Base-by-base conservation (phyloP, 1,284 basidiomycete genomes). In the Rhizoctonia solani region DNA sequence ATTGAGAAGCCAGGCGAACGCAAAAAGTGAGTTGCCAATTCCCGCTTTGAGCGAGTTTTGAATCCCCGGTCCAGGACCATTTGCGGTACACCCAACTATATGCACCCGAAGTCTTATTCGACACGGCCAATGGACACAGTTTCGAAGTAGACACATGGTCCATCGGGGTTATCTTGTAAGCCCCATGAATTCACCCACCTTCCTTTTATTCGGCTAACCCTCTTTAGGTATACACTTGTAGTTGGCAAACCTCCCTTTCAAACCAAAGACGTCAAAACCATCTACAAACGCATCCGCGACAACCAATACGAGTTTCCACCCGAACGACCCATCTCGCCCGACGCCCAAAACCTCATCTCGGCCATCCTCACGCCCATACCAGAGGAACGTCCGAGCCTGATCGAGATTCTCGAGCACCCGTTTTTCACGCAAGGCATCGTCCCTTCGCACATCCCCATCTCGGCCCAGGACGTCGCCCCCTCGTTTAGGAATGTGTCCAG, bases 101-200 rank as follows among this genome's bases (percentile, higher is more conserved):
- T 99, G 97, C 97, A 0, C 97, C 96, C 0, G 96, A 99, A 76
- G 95, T 99, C 34, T 80, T 99, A 69, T 98, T 98, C 76, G 95
- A 98, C 76, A 93, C 91, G 47, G 92, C 89, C 27, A 95, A 95
- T 72, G 95, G 96, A 0, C 96, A 99, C 78, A 95, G 92, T 75
- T 99, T 98, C 74, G 96, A 98, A 79, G 96, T 98, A 37, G 96
- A 99, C 75, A 91, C 95, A 8, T 99, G 96, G 97, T 94, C 92
- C 4, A 90, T 97, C 58, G 97, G 96, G 11, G 96, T 99, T 58
- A 98, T 99, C 70, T 79, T 98, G 72, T 83, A 68, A 72, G 80
- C 70, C 47, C 9, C 37, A 16, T 39, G n/a, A 5, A 46, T 46
- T 46, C n/a, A 19, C n/a, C 8, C 54, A 19, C 32, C 29, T 42